Evolutionary conservation across 495 filamentous ascomycete species (phyloP).

Genomic region (Podospora tetraspora): DNA sequence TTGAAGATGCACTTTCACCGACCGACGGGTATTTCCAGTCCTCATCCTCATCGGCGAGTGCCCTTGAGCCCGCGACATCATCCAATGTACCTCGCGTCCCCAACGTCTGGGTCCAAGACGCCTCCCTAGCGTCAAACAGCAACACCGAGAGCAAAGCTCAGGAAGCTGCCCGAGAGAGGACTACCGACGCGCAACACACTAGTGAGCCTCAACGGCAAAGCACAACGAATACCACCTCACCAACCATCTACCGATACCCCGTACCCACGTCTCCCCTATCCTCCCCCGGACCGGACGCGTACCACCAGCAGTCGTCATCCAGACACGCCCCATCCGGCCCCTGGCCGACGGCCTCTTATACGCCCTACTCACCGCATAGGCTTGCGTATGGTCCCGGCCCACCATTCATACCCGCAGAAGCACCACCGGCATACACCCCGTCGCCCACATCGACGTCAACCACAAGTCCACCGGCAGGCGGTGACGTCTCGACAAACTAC

Average conservation of each 20-base stretch:
- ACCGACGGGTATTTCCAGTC: conserved; percentile 41
- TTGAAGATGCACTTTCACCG: conserved; percentile 34
- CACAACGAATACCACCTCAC: neutral
- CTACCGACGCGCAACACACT: neutral
- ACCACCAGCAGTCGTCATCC: conserved; percentile 22
- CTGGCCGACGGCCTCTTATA: conserved; percentile 22
- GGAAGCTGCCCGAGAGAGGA: conserved; percentile 34
- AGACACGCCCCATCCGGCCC: conserved; percentile 19
- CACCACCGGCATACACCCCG: conserved; percentile 44
- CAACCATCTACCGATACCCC: conserved; percentile 2
- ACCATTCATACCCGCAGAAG: conserved; percentile 34
- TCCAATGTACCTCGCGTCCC: conserved; percentile 37
- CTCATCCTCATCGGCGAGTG: neutral
- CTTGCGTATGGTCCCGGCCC: conserved; percentile 17
- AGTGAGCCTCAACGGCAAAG: neutral
- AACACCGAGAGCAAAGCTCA: conserved; percentile 37
- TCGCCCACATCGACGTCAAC: conserved; percentile 30
- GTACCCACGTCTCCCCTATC: conserved; percentile 1
- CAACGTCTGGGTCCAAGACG: conserved; percentile 40
- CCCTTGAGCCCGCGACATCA: conserved; percentile 15
- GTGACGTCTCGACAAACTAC: conserved; percentile 28
- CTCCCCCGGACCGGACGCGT: conserved; percentile 15
- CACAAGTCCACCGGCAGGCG: neutral
- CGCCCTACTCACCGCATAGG: conserved; percentile 14
- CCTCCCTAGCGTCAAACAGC: conserved; percentile 30